phyloP scores from a whole-genome alignment of 257 asterid genomes.

The Knoxia roxburghii region DNA sequence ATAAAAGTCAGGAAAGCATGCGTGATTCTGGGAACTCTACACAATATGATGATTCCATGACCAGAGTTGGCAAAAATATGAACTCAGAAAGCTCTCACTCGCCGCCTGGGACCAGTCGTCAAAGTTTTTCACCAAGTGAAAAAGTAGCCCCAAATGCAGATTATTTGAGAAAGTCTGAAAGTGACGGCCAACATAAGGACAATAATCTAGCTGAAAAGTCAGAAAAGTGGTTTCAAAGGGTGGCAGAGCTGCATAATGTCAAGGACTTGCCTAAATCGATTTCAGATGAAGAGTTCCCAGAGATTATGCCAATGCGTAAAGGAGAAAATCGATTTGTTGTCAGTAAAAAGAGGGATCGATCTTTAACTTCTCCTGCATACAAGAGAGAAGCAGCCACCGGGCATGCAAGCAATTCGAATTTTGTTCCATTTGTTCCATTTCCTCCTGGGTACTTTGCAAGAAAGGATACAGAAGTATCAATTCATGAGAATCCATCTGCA shows the following conservation, averaged over 20 bases:
- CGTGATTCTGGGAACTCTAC: constrained; percentile 20
- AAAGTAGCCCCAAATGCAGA: constrained; percentile 19
- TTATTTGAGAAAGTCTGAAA: constrained; percentile 22
- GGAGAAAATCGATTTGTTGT: constrained; percentile 74
- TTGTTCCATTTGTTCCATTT: constrained; percentile 89
- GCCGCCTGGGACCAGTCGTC: constrained; percentile 22
- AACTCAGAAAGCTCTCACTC: constrained; percentile 2
- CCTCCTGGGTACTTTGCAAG: constrained; percentile 89
- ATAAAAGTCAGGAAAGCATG: constrained; percentile 11
- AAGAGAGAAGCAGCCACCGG: constrained; percentile 65
- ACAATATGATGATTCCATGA: constrained; percentile 23
- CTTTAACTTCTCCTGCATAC: constrained; percentile 71
- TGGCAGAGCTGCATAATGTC: constrained; percentile 62
- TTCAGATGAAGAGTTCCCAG: constrained; percentile 76
- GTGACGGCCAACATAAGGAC: constrained; percentile 25
- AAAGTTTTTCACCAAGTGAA: constrained; percentile 16
- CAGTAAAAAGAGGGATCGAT: constrained; percentile 68
- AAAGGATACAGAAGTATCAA: constrained; percentile 39
- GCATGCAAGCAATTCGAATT: constrained; percentile 47
- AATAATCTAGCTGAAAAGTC: constrained; percentile 49
- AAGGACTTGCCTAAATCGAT: constrained; percentile 58
- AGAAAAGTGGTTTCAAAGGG: constrained; percentile 63
- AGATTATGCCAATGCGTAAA: constrained; percentile 75
- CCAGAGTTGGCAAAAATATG: constrained; percentile 12
- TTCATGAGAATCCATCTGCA: constrained; percentile 23